Base-by-base conservation (phyloP, 2,329 filamentous ascomycete species). In the Botrytis byssoidea region DNA sequence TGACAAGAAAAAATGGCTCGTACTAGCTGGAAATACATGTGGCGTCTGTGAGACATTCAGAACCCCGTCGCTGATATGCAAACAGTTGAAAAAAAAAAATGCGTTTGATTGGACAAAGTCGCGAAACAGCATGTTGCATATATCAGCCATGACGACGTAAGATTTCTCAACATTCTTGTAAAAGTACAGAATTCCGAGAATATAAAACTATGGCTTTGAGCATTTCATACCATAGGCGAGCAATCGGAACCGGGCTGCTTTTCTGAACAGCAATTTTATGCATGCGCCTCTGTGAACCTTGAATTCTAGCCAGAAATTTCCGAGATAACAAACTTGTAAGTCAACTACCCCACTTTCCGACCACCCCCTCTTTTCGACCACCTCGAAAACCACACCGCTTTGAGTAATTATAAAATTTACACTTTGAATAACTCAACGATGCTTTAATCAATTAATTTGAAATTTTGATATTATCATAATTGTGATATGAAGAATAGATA, bases 241-340 rank as follows among this genome's bases (percentile, higher is more conserved):
- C 8, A 32, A 51, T 51, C 32, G 12, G 32, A 37, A 70, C 25
- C 8, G 32, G 18, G 40, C 37, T n/a, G 14, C 40, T 16, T 74
- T n/a, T 73, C 3, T 37, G 59, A 1, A 25, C 44, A 48, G 16
- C 71, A 74, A 29, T 74, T 72, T 25, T 37, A 61, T 44, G n/a
- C 59, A 10, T 72, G 66, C 18, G 73, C 65, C 12, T 76, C 73
- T 35, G 75, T 42, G 75, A 77, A 70, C 55, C 14, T 57, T 29
- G 51, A 29, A 29, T 18, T 9, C n/a, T 55, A 9, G 51, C 4
- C 7, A 18, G 14, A 57, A 8, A n/a, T 29, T 57, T n/a, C n/a
- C 14, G 51, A 57, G 51, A 29, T 32, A n/a, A 57, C 51, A n/a
- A 16, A n/a, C 16, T 1, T n/a, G 22, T 16, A n/a, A n/a, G n/a